Conservation (phyloP, 495 filamentous ascomycete genomes). For the Rhypophila decipiens region DNA sequence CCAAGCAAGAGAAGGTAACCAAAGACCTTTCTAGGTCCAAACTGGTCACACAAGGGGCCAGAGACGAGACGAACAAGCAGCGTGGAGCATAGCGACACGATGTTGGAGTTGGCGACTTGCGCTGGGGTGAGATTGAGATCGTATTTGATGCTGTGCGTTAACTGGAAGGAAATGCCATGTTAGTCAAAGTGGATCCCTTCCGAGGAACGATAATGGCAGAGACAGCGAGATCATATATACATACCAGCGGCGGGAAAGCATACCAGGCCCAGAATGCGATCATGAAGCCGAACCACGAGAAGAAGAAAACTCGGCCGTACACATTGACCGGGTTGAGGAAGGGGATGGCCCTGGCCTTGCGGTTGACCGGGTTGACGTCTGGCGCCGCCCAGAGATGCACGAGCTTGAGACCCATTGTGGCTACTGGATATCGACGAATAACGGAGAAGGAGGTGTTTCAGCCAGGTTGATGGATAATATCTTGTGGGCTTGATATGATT, state of each 20-base stretch:
- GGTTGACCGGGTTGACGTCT: conserved; percentile 66
- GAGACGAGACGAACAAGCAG: conserved; percentile 75
- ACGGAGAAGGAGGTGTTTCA: background rate
- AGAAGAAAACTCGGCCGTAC: conserved; percentile 89
- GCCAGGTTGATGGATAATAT: background rate
- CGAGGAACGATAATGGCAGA: background rate
- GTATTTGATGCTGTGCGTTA: conserved; percentile 67
- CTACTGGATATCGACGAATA: background rate
- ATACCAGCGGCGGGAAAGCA: conserved; percentile 75
- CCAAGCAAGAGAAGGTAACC: conserved; percentile 68
- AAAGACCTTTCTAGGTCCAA: conserved; percentile 77
- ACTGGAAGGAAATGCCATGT: conserved; percentile 30
- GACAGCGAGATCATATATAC: conserved; percentile 14
- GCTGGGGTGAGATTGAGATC: conserved; percentile 65
- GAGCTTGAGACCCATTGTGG: conserved; percentile 38
- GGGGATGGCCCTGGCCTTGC: conserved; percentile 76
- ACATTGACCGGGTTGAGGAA: conserved; percentile 70
- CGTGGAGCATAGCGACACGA: conserved; percentile 78
- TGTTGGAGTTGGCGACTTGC: conserved; percentile 89
- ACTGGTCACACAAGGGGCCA: conserved; percentile 79
- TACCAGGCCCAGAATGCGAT: conserved; percentile 93
- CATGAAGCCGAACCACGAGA: conserved; percentile 94
- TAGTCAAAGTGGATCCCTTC: background rate
- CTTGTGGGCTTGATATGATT: too few relatives aligned
- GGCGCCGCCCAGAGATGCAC: conserved; percentile 53